Evolutionary conservation across 2,329 filamentous ascomycete species (phyloP).

Genomic region (Aureobasidium sp.): DNA sequence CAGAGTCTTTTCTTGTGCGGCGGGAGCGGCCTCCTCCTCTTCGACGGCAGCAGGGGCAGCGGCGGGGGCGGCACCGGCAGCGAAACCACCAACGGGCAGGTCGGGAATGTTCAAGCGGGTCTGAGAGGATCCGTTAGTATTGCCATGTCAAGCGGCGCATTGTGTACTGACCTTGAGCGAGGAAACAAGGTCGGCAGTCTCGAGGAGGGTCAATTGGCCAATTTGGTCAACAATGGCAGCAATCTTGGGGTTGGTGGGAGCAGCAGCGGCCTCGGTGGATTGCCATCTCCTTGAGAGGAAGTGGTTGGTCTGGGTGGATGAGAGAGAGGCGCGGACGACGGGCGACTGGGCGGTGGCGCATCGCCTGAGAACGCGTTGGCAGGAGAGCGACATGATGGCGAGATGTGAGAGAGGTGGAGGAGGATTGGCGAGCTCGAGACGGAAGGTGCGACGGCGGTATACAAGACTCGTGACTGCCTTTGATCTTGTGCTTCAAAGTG

Average conservation of each 20-base stretch:
- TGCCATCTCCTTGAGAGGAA: slow-evolving; percentile 63
- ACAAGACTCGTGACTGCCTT: neutral
- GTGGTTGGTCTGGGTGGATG: slow-evolving; percentile 9
- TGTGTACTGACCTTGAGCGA: slow-evolving; percentile 69
- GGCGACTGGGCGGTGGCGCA: slow-evolving; percentile 30
- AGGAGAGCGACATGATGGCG: slow-evolving; percentile 36
- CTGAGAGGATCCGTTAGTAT: slow-evolving; percentile 41
- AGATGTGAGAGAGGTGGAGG: slow-evolving; percentile 2
- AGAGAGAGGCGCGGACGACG: slow-evolving; percentile 9
- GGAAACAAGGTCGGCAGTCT: slow-evolving; percentile 92
- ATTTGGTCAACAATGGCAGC: slow-evolving; percentile 94
- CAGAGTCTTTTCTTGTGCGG: slow-evolving; percentile 85
- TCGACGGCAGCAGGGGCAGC: slow-evolving; percentile 58
- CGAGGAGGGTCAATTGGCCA: slow-evolving; percentile 91
- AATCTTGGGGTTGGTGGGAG: slow-evolving; percentile 74
- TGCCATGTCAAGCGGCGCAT: slow-evolving; percentile 10
- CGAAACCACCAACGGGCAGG: slow-evolving; percentile 87
- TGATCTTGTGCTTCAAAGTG: slow-evolving; percentile 8
- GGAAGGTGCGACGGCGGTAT: slow-evolving; percentile 10
- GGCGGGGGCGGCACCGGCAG: slow-evolving; percentile 54
- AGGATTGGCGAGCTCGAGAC: slow-evolving; percentile 6
- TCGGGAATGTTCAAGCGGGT: slow-evolving; percentile 95
- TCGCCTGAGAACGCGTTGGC: slow-evolving; percentile 36
- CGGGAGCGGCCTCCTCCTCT: slow-evolving; percentile 81
- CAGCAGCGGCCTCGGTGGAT: slow-evolving; percentile 60